Base-by-base conservation (phyloP, 2,329 filamentous ascomycete genomes). In the Venturia oleaginea region DNA sequence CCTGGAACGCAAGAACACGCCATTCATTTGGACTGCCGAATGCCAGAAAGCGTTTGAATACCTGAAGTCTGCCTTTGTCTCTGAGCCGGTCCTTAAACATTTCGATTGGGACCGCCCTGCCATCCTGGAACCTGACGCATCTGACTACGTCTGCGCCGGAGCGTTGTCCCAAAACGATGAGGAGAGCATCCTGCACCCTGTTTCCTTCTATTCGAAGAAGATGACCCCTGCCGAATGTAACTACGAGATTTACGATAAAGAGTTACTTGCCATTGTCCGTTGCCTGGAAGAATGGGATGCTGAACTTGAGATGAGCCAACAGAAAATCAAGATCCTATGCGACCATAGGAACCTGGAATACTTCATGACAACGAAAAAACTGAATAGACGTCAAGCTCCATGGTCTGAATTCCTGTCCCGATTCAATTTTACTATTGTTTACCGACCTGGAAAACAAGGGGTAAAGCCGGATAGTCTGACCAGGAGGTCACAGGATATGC, bases 241-340 rank as follows among this genome's bases (percentile, higher is more conserved):
- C 65, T 75, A 75, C 65, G 55, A 73, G 4, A 73, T 74, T n/a
- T 68, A 75, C 61, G 66, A 76, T 59, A 74, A 75, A 61, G 71
- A 75, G 67, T 67, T 76, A 1, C 43, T 75, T 7, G 71, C 72
- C 1, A 72, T 76, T 54, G 62, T 76, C n/a, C 57, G 57, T 4
- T 61, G 34, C 22, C 68, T 74, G 34, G 63, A 73, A 65, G 57
- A 70, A 65, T 74, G 65, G 68, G 6, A 67, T 24, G 61, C 66
- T 17, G 62, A 73, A 40, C 66, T 74, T 0, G 61, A 69, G 61
- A 64, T 61, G 1, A 46, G 3, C 19, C 37, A 66, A 22, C 5
- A 67, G 7, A 60, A 48, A 13, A 65, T 71, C 10, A 61, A 66
- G 19, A 66, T 75, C 7, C 62, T 70, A 34, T 69, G 66, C 0